Percentiles rank a stretch among this genome's conserved stretches.
Conservation (phyloP, 495 filamentous ascomycete genomes). For the Aspergillus nanangensis region DNA sequence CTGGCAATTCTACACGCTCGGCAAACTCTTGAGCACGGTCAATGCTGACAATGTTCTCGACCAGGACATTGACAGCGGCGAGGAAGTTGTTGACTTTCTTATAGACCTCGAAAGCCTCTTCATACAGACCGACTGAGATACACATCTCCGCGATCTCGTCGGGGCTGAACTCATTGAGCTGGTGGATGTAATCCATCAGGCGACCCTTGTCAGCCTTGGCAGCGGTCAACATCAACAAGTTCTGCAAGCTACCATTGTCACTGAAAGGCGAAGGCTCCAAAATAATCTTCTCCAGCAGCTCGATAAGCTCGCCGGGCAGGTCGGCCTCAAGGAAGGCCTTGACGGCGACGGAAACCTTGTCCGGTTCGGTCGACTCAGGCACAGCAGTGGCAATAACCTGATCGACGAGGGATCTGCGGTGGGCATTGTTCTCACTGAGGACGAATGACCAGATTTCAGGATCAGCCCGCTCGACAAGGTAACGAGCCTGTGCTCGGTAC, state of each 20-base stretch:
- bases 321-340: constrained; percentile 87
- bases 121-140: constrained; percentile 88
- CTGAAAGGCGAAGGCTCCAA: constrained; percentile 96
- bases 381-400: constrained; percentile 97
- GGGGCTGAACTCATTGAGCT: constrained; percentile 80
- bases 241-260: constrained; percentile 94
- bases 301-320: constrained; percentile 90
- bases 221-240: constrained; percentile 93
- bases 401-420: constrained; percentile 88
- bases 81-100: constrained; percentile 93
- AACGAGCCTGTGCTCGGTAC: constrained; percentile 95
- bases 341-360: constrained; percentile 93
- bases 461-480: constrained; percentile 88
- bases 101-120: constrained; percentile 98
- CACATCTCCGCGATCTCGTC: constrained; percentile 92
- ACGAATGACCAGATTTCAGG: constrained; percentile 92
- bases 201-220: constrained; percentile 94
- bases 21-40: constrained; percentile 96
- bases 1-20: constrained; percentile 88
- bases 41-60: constrained; percentile 97
- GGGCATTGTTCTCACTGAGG: constrained; percentile 89
- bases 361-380: constrained; percentile 87
- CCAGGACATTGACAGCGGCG: constrained; percentile 84
- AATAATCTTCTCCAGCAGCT: constrained; percentile 98
- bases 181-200: constrained; percentile 95